Percentiles rank a stretch among this genome's conserved stretches.
phyloP scores from a whole-genome alignment of 257 asterid species.

The Scutellaria baicalensis region DNA sequence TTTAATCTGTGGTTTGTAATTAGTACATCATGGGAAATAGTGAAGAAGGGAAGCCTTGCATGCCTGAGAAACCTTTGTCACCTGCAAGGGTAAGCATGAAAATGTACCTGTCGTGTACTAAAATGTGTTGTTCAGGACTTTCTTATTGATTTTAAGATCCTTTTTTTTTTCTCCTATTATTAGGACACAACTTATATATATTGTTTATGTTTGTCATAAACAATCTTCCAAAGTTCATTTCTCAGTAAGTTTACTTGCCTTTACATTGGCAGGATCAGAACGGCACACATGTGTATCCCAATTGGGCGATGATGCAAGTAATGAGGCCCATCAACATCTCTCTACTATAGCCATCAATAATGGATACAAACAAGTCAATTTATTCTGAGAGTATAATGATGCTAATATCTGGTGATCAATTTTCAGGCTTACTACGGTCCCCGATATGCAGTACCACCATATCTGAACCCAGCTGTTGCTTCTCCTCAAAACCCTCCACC shows the following conservation, averaged over 20 bases:
- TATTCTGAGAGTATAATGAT: not conserved
- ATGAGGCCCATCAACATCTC: not conserved
- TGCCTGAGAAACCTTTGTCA: slow-evolving; percentile 49
- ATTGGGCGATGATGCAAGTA: slow-evolving; percentile 95
- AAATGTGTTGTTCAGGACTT: not conserved
- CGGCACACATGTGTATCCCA: slow-evolving; percentile 59
- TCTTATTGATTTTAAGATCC: not conserved
- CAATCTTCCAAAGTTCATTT: not conserved
- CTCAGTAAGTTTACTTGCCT: slow-evolving; percentile 6
- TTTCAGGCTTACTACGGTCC: slow-evolving; percentile 84
- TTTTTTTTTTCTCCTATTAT: not conserved
- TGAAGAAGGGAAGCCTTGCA: slow-evolving; percentile 52
- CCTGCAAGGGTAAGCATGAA: slow-evolving; percentile 44
- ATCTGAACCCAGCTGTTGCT: slow-evolving; percentile 64
- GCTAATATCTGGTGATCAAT: slow-evolving; percentile 6
- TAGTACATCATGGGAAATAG: slow-evolving; percentile 52
- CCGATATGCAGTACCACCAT: slow-evolving; percentile 79
- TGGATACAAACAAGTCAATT: not conserved
- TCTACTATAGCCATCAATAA: not conserved
- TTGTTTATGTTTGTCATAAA: not conserved
- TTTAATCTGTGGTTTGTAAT: not conserved
- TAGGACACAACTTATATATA: not conserved
- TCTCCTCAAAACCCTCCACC: slow-evolving; percentile 72
- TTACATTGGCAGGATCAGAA: slow-evolving; percentile 63
- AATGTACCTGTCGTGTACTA: not conserved